A percentile compares a stretch with the other conserved stretches of the same genome.
phyloP scores from a whole-genome alignment of 306 rosid genomes.

The Cicer pinnatifidum region DNA sequence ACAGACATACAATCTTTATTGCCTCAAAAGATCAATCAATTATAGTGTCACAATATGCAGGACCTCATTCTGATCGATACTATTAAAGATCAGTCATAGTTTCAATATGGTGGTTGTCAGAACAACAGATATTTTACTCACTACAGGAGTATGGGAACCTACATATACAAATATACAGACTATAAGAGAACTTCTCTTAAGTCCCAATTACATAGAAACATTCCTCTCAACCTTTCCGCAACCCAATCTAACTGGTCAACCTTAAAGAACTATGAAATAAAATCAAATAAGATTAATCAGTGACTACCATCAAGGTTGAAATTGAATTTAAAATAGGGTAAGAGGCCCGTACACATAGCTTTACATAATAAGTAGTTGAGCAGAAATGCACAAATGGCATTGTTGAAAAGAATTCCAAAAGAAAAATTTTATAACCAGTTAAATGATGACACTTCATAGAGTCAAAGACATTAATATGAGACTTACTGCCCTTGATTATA shows the following conservation, averaged over 20 bases:
- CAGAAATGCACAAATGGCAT: conserved; percentile 14
- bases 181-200: background rate
- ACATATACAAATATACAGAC: conserved; percentile 32
- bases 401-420: conserved; percentile 17
- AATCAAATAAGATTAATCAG: conserved; percentile 17
- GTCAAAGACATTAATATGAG: conserved; percentile 41
- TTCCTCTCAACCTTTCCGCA: conserved; percentile 14
- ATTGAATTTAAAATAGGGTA: background rate
- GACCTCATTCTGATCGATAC: conserved; percentile 17
- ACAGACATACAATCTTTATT: conserved; percentile 48
- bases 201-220: conserved; percentile 18
- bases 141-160: background rate
- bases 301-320: background rate
- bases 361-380: background rate
- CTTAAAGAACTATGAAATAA: conserved; percentile 28
- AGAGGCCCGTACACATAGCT: background rate
- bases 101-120: conserved; percentile 2
- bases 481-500: conserved; percentile 59
- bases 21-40: conserved; percentile 51
- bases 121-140: conserved; percentile 9
- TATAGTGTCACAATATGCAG: conserved; percentile 38
- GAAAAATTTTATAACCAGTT: conserved; percentile 27
- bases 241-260: conserved; percentile 15
- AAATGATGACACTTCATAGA: conserved; percentile 45
- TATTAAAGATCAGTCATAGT: conserved; percentile 26